These are phyloP conservation scores for Acarospora socialis DNA, from an alignment of 2,329 filamentous ascomycete genomes.

Conservation along the genomic window DNA sequence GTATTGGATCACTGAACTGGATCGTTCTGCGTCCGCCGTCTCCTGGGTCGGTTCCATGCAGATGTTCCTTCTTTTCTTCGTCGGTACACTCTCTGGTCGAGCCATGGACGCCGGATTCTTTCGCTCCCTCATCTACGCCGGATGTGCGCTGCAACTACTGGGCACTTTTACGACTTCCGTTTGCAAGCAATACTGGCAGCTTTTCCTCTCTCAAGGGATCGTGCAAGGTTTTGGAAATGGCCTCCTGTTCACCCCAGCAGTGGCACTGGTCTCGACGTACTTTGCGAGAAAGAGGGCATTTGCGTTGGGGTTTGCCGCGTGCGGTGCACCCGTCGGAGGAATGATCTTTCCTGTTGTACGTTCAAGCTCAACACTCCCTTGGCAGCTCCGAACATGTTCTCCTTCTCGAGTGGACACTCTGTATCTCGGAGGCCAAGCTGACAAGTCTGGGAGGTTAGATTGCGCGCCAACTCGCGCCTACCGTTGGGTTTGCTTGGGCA, in stretches of 20 bases:
- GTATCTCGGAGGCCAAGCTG: neutral
- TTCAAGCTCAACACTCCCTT: too few species aligned
- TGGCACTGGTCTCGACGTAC: conserved; percentile 21
- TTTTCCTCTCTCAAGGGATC: conserved; percentile 22
- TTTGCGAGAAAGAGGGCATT: conserved; percentile 22
- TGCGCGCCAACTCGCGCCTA: conserved; percentile 19
- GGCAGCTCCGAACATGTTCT: too few species aligned
- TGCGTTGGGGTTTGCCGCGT: conserved; percentile 22
- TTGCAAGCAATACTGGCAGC: conserved; percentile 28
- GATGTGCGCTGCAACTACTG: conserved; percentile 20
- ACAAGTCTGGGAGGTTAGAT: conserved; percentile 5
- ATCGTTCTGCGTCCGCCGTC: conserved; percentile 20
- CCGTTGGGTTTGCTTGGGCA: conserved; percentile 20
- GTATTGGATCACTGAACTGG: conserved; percentile 24
- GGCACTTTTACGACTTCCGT: conserved; percentile 31
- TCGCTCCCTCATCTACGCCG: conserved; percentile 16
- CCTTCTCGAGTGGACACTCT: too few species aligned
- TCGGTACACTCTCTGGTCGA: conserved; percentile 23
- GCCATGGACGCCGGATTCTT: conserved; percentile 27
- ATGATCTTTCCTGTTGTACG: neutral
- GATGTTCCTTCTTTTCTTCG: conserved; percentile 27
- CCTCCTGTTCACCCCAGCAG: conserved; percentile 19
- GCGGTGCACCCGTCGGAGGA: conserved; percentile 20
- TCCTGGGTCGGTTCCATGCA: conserved; percentile 30
- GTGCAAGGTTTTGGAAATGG: conserved; percentile 22